phyloP scores from a whole-genome alignment of 768 basidiomycete species.

The Phlegmacium glaucopus region DNA sequence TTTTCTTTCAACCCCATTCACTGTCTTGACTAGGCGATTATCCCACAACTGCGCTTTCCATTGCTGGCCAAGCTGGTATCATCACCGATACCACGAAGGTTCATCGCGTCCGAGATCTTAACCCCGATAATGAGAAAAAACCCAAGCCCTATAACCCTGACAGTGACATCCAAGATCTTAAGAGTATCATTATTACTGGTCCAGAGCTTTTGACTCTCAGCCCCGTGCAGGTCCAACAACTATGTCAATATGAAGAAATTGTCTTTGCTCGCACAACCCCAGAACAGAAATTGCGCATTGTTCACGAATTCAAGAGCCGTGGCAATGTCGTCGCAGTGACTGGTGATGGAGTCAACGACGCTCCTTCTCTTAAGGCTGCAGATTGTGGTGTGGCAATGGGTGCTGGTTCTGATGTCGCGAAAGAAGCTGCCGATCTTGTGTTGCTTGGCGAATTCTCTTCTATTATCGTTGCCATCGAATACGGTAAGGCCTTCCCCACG shows the following conservation, averaged over 20 bases:
- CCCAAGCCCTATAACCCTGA: conserved; percentile 26
- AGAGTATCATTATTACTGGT: conserved; percentile 42
- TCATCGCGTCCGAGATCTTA: conserved; percentile 36
- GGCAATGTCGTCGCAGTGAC: conserved; percentile 60
- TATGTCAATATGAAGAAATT: conserved; percentile 40
- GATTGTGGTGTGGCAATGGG: conserved; percentile 65
- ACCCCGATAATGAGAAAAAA: conserved; percentile 19
- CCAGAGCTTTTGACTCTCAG: conserved; percentile 33
- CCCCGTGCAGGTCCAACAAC: conserved; percentile 27
- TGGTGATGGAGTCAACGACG: conserved; percentile 65
- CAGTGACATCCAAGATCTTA: conserved; percentile 19
- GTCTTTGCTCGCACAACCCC: conserved; percentile 65
- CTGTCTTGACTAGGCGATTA: conserved; percentile 39
- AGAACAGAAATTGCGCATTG: conserved; percentile 64
- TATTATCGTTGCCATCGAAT: conserved; percentile 60
- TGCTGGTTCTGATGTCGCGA: conserved; percentile 47
- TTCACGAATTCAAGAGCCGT: conserved; percentile 50
- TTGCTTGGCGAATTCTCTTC: conserved; percentile 65
- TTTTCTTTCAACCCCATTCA: background rate
- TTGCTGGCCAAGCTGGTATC: conserved; percentile 61
- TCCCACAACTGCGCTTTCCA: conserved; percentile 57
- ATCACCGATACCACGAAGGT: conserved; percentile 36
- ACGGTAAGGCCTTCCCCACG: conserved; percentile 29
- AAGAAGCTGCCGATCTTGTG: conserved; percentile 60
- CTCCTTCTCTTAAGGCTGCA: conserved; percentile 54